Base-by-base conservation (phyloP, 2,329 filamentous ascomycete genomes). In the Ophiocordyceps unilateralis region DNA sequence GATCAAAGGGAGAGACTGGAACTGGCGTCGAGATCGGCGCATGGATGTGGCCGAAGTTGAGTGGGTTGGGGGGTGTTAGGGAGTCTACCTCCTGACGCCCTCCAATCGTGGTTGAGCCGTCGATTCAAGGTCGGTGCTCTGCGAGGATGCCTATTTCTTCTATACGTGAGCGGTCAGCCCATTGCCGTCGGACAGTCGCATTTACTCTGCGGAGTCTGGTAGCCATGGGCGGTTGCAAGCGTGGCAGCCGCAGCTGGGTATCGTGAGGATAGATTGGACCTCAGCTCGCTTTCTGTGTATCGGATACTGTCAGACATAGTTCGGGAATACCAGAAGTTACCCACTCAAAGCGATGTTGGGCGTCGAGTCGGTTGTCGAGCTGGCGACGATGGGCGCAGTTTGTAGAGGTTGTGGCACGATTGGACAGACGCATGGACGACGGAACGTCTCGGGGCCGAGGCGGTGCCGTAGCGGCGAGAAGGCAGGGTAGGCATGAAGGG, bases 11-110 rank as follows among this genome's bases (percentile, higher is more conserved):
- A 69, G 72, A 65, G 73, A 77, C 61, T 70, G 67, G 66, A 73
- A 72, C 49, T 76, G 73, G 72, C 72, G 73, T 56, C 68, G 74
- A 55, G 78, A 81, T 49, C 68, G 65, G 56, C 72, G 72, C 52
- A 62, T 70, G 56, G 80, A 82, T 65, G 74, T 84, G 60, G 80
- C 79, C 57, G 83, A 89, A 57, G 66, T 88, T 69, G 87, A 93
- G 76, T 93, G 89, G 81, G 85, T 94, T 78, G 87, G 87, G 70
- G 85, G 83, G 66, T 93, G 84, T 78, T 78, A 83, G 62, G 49
- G 78, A 78, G 62, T 61, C 56, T 63, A 50, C 66, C 60, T 51
- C 52, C 61, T 50, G 45, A 44, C 54, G 47, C 50, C 59, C 58
- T 68, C 60, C 75, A 76, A 72, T 78, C 76, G 74, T 78, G 66